phyloP scores from a whole-genome alignment of 106 monocot genomes.

The Phalaenopsis equestris region DNA sequence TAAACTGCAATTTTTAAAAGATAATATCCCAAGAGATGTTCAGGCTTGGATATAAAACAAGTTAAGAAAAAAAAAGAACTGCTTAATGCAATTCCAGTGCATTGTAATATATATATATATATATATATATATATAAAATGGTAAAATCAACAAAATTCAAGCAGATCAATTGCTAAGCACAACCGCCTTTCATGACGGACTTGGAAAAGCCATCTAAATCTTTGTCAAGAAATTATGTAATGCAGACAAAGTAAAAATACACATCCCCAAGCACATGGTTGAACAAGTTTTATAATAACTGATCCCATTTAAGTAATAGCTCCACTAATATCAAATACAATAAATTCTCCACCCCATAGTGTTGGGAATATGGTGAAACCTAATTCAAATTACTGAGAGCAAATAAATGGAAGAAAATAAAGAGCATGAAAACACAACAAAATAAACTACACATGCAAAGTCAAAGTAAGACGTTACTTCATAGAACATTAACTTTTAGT shows the following conservation, averaged over 20 bases:
- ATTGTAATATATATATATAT: background rate
- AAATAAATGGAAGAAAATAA: too few species aligned
- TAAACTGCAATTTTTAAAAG: slow-evolving; percentile 39
- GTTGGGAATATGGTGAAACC: too few species aligned
- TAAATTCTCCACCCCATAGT: background rate
- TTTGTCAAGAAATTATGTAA: background rate
- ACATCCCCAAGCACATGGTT: background rate
- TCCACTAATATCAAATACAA: background rate
- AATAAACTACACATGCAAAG: too few species aligned
- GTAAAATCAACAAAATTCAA: background rate
- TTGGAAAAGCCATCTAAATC: background rate
- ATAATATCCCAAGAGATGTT: slow-evolving; percentile 2
- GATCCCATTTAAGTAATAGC: background rate
- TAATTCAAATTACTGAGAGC: too few species aligned
- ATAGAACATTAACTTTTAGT: too few species aligned
- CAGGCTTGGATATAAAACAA: background rate
- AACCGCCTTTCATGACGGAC: background rate
- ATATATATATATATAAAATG: background rate
- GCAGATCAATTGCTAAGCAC: background rate
- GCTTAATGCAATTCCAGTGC: background rate
- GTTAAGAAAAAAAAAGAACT: background rate
- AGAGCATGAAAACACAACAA: too few species aligned
- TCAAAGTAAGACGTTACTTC: too few species aligned
- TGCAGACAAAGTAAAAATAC: background rate
- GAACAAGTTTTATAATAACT: background rate